Evolutionary conservation across 805 yeast species (phyloP).

Genomic region (Komagataella ulmi): DNA sequence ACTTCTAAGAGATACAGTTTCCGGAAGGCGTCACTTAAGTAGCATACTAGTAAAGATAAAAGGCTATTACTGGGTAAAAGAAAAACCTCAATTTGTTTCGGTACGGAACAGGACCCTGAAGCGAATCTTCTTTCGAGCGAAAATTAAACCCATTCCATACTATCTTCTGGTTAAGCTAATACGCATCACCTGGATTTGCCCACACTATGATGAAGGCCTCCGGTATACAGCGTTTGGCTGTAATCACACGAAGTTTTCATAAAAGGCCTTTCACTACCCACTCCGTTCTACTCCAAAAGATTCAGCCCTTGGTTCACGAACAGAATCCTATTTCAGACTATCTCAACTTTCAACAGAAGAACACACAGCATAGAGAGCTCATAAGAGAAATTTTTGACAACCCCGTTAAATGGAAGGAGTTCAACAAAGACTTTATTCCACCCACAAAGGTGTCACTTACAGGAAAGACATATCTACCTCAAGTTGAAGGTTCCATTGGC

Average conservation of each 20-base stretch:
- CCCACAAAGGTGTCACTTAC: constrained; percentile 1
- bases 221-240: neutral
- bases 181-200: neutral
- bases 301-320: neutral
- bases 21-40: neutral
- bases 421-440: constrained; percentile 20
- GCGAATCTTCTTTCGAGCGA: neutral
- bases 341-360: neutral
- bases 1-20: neutral
- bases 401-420: constrained; percentile 37
- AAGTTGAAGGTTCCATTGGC: constrained; percentile 28
- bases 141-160: neutral
- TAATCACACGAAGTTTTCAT: neutral
- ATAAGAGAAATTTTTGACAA: constrained; percentile 48
- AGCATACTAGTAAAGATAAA: neutral
- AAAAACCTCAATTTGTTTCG: neutral
- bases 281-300: neutral
- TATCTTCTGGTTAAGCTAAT: neutral
- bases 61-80: neutral
- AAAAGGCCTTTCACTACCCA: neutral
- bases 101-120: neutral
- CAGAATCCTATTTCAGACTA: neutral
- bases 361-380: constrained; percentile 7
- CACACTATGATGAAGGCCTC: neutral
- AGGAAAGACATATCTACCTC: constrained; percentile 1